A percentile compares a stretch with the other conserved stretches of the same genome.
These are phyloP conservation scores for Schizosaccharomyces osmophilus DNA, from an alignment of 805 yeast genomes.

Conservation along the genomic window DNA sequence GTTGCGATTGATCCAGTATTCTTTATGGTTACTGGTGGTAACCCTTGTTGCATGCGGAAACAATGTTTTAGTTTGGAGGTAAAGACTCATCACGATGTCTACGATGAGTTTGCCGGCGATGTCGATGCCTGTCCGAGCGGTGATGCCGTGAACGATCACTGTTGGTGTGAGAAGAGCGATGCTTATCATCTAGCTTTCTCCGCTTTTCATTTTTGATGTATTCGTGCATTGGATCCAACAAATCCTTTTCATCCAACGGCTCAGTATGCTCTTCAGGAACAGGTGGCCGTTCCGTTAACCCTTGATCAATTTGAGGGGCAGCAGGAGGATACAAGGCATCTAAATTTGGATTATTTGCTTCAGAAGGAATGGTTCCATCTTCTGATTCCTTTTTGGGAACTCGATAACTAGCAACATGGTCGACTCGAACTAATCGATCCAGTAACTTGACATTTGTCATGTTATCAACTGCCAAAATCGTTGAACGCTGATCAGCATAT, in stretches of 20 bases:
- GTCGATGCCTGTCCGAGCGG: not conserved
- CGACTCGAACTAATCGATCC: constrained; percentile 34
- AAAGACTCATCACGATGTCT: not conserved
- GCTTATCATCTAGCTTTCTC: not conserved
- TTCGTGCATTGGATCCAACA: not conserved
- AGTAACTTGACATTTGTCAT: constrained; percentile 40
- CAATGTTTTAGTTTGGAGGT: too few relatives aligned
- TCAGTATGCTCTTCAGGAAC: too few relatives aligned
- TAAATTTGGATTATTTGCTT: too few relatives aligned
- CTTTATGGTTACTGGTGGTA: too few relatives aligned
- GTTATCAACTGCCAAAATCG: constrained; percentile 72
- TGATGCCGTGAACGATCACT: not conserved
- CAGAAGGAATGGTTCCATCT: not conserved
- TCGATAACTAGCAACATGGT: constrained; percentile 36
- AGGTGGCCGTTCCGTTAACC: too few relatives aligned
- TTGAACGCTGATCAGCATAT: constrained; percentile 58
- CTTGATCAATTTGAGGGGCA: too few relatives aligned
- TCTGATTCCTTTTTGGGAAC: constrained; percentile 16
- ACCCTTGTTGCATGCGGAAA: too few relatives aligned
- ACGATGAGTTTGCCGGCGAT: not conserved
- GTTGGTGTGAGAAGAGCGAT: not conserved
- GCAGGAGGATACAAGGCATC: too few relatives aligned
- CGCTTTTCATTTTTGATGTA: not conserved
- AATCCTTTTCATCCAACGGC: not conserved
- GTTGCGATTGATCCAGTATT: too few relatives aligned